These are phyloP conservation scores for Stipa capillata DNA, from an alignment of 176 grass and related monocot species.

Conservation along the genomic window DNA sequence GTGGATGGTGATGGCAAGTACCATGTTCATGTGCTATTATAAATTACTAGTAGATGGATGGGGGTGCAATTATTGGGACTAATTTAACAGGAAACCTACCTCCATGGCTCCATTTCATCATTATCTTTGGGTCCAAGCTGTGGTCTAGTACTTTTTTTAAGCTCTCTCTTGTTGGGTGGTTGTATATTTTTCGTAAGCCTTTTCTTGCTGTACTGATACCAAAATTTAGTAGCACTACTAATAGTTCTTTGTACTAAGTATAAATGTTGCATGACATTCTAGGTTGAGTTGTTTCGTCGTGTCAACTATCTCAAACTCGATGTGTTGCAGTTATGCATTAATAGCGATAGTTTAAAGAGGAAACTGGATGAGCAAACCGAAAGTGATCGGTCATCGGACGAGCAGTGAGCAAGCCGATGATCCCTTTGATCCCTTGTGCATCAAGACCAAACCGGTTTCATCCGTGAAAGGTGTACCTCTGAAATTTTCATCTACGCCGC, in stretches of 20 bases:
- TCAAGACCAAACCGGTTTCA: too few species aligned
- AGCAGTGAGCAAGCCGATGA: too few species aligned
- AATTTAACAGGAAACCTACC: slow-evolving; percentile 14
- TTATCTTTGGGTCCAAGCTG: neutral
- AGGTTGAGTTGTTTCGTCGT: neutral
- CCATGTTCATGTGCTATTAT: slow-evolving; percentile 3
- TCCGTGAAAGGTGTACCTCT: too few species aligned
- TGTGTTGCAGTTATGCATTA: too few species aligned
- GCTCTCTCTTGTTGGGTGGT: neutral
- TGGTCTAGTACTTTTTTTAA: neutral
- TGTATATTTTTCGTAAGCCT: neutral
- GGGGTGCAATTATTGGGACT: slow-evolving; percentile 18
- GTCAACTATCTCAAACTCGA: too few species aligned
- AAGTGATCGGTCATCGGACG: neutral
- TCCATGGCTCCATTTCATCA: neutral
- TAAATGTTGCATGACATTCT: neutral
- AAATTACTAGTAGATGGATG: neutral
- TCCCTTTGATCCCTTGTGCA: too few species aligned
- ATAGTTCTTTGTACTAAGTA: neutral
- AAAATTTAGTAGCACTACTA: neutral
- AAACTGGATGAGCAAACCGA: neutral
- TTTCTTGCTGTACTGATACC: neutral
- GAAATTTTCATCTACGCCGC: too few species aligned
- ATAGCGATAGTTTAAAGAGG: neutral
- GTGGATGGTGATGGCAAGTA: neutral